Evolutionary conservation across 805 yeast genomes (phyloP).

Genomic region (Ogataea ganodermae): DNA sequence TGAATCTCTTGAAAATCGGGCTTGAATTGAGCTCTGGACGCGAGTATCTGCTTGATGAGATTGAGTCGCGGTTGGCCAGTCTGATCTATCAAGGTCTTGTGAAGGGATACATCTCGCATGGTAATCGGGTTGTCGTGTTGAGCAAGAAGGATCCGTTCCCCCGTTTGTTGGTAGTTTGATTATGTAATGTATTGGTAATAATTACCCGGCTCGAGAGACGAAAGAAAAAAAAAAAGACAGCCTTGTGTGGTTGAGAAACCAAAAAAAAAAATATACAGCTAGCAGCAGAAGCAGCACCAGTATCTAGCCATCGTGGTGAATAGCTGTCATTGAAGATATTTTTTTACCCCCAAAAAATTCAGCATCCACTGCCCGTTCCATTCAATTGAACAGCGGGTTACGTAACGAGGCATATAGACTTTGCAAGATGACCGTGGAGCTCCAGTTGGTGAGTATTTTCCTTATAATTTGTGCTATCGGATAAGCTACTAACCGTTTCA

Average conservation of each 20-base stretch:
- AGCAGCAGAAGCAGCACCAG: background rate
- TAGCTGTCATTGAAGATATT: too few species aligned
- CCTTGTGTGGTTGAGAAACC: background rate
- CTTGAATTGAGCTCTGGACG: constrained; percentile 20
- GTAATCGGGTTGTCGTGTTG: constrained; percentile 69
- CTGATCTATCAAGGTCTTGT: constrained; percentile 60
- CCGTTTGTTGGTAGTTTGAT: background rate
- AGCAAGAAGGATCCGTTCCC: constrained; percentile 80
- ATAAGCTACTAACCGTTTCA: constrained; percentile 13
- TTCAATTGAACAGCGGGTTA: background rate
- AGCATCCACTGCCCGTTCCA: background rate
- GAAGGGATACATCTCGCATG: constrained; percentile 83
- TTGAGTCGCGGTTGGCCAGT: constrained; percentile 70
- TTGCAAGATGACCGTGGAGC: constrained; percentile 25
- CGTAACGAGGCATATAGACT: constrained; percentile 1
- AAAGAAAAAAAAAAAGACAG: background rate
- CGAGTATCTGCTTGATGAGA: constrained; percentile 45
- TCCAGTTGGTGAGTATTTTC: constrained; percentile 26
- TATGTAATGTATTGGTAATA: background rate
- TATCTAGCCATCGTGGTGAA: too few species aligned
- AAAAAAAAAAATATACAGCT: background rate
- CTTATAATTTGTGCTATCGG: too few species aligned
- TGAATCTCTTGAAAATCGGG: constrained; percentile 14
- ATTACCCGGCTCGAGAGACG: constrained; percentile 18
- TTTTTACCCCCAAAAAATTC: too few species aligned